Conservation (phyloP, 495 filamentous ascomycete species). For the Astrothelium macrocarpum region DNA sequence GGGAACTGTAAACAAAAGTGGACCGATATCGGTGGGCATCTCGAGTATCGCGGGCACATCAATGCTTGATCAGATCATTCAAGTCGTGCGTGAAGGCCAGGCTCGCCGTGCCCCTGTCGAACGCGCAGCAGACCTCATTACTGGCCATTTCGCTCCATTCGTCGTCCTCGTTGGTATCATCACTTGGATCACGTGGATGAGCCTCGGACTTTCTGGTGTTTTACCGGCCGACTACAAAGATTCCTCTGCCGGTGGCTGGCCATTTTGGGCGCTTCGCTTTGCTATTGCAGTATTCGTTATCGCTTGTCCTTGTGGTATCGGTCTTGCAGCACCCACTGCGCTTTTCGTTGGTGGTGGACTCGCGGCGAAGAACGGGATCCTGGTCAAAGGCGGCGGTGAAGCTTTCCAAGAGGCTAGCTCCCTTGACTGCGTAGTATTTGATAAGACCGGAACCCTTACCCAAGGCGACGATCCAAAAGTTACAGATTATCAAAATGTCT, state of each 20-base stretch:
- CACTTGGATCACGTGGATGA: conserved; percentile 79
- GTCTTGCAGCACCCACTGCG: conserved; percentile 84
- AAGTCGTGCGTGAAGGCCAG: conserved; percentile 84
- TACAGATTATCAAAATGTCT: conserved; percentile 45
- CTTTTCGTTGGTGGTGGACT: conserved; percentile 85
- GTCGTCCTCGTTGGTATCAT: conserved; percentile 71
- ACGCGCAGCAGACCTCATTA: conserved; percentile 71
- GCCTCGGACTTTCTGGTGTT: conserved; percentile 57
- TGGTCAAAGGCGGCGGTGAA: conserved; percentile 92
- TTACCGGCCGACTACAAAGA: conserved; percentile 61
- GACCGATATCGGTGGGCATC: conserved; percentile 58
- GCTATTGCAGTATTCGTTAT: conserved; percentile 93
- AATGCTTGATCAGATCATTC: conserved; percentile 88
- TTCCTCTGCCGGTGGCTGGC: conserved; percentile 62
- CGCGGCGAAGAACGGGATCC: conserved; percentile 77
- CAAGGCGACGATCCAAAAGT: conserved; percentile 72
- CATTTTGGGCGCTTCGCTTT: conserved; percentile 81
- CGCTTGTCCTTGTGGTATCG: conserved; percentile 88
- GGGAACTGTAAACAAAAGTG: conserved; percentile 76
- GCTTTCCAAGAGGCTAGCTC: conserved; percentile 89
- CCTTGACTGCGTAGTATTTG: conserved; percentile 82
- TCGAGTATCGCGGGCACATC: conserved; percentile 65
- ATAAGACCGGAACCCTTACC: conserved; percentile 92
- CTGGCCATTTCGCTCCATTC: conserved; percentile 79
- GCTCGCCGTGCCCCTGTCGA: conserved; percentile 80